Conservation (phyloP, 305 asterid species). For the Salvia sclarea region DNA sequence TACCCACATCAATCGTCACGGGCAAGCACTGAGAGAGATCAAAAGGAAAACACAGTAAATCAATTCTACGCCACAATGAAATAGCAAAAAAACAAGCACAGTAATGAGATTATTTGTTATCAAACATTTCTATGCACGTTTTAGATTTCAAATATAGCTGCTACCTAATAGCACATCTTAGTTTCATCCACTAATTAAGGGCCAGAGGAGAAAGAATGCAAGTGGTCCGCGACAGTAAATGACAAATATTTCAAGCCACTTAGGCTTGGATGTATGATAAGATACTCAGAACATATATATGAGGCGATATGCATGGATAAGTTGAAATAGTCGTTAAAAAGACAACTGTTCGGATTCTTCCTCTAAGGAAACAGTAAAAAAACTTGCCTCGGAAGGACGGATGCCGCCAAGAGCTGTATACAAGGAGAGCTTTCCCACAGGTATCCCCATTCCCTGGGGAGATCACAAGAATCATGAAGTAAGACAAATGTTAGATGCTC, state of each 20-base stretch:
- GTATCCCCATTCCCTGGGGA: constrained; percentile 97
- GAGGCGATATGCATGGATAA: neutral
- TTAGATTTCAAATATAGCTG: neutral
- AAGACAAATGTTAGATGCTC: neutral
- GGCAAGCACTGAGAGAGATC: constrained; percentile 77
- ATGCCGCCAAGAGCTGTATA: constrained; percentile 99
- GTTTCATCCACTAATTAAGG: neutral
- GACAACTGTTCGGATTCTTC: neutral
- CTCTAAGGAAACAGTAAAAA: neutral
- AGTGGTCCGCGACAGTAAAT: no score
- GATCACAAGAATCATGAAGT: constrained; percentile 6
- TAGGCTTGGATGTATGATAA: neutral
- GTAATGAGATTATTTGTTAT: constrained; percentile 12
- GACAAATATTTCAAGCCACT: neutral
- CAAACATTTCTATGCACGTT: neutral
- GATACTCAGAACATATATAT: neutral
- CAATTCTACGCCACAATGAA: constrained; percentile 17
- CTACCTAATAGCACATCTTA: neutral
- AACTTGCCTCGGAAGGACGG: constrained; percentile 98
- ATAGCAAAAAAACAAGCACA: constrained; percentile 6
- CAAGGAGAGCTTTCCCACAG: constrained; percentile 93
- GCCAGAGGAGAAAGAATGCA: no score
- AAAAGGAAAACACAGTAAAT: constrained; percentile 2
- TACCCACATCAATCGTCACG: constrained; percentile 83
- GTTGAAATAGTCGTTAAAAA: neutral